Percentiles rank a stretch among this genome's conserved stretches.
Conservation (phyloP, 2,329 filamentous ascomycete species). For the Colletotrichum theobromicola region DNA sequence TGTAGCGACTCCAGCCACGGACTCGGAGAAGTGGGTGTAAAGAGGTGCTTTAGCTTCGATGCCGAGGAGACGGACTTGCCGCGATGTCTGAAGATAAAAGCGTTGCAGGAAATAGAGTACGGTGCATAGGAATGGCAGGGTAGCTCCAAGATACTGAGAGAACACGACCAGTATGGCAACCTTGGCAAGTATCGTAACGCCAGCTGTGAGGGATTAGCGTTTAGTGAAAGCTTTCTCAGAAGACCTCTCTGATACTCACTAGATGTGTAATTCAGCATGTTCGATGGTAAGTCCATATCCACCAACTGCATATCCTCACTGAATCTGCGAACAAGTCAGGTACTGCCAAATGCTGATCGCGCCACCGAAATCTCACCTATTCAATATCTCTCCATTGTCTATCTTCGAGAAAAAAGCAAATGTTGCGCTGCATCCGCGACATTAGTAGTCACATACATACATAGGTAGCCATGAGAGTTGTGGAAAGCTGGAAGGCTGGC, state of each 20-base stretch:
- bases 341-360: neutral
- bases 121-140: constrained; percentile 26
- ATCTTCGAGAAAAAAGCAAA: neutral
- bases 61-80: constrained; percentile 37
- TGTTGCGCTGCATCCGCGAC: neutral
- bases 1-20: constrained; percentile 21
- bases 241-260: neutral
- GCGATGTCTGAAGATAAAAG: constrained; percentile 38
- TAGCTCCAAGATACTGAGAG: constrained; percentile 28
- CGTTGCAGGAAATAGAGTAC: constrained; percentile 32
- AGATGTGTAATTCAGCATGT: constrained; percentile 8
- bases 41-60: constrained; percentile 38
- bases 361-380: neutral
- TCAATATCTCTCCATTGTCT: constrained; percentile 3
- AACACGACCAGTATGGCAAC: neutral
- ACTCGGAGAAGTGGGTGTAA: constrained; percentile 34
- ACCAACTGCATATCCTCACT: constrained; percentile 16
- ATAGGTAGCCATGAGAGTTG: neutral
- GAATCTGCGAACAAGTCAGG: neutral
- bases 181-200: neutral
- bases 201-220: neutral
- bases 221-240: neutral
- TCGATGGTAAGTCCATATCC: constrained; percentile 7
- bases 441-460: neutral
- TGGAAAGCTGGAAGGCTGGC: neutral